A percentile compares a stretch with the other conserved stretches of the same genome.
These are phyloP conservation scores for Brassica carinata DNA, from an alignment of 345 rosid genomes.

Conservation along the genomic window DNA sequence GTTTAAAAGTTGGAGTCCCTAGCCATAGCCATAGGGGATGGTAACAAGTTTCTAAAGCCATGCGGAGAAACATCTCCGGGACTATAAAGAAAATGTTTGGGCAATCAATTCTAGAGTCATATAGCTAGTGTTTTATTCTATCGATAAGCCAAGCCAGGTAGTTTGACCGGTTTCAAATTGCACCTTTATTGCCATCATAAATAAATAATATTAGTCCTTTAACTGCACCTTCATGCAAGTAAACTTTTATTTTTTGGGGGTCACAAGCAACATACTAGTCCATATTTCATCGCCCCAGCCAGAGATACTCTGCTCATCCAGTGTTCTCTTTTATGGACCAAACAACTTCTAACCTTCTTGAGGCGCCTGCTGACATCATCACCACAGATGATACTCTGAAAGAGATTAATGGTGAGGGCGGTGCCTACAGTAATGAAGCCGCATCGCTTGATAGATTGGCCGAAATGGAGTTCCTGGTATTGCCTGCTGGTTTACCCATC, in stretches of 20 bases:
- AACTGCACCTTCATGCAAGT: neutral
- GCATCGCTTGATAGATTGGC: neutral
- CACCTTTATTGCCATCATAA: slow-evolving; percentile 24
- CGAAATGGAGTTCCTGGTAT: neutral
- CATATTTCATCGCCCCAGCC: neutral
- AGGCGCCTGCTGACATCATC: neutral
- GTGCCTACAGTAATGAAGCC: neutral
- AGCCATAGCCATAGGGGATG: neutral
- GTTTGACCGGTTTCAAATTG: slow-evolving; percentile 33
- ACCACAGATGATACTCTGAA: neutral
- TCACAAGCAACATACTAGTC: neutral
- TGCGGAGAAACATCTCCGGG: slow-evolving; percentile 17
- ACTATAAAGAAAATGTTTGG: slow-evolving; percentile 24
- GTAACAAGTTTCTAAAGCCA: neutral
- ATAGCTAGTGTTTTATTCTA: slow-evolving; percentile 25
- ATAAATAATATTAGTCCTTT: neutral
- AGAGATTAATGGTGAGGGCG: neutral
- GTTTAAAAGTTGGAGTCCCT: neutral
- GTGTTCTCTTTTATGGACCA: neutral
- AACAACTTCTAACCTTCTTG: neutral
- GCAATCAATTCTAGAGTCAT: slow-evolving; percentile 30
- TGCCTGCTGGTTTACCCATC: neutral
- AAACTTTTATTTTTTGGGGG: neutral
- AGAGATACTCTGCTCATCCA: neutral
- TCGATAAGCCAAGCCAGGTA: slow-evolving; percentile 34